phyloP scores from a whole-genome alignment of 768 basidiomycete species.

The Hericium alpestre region DNA sequence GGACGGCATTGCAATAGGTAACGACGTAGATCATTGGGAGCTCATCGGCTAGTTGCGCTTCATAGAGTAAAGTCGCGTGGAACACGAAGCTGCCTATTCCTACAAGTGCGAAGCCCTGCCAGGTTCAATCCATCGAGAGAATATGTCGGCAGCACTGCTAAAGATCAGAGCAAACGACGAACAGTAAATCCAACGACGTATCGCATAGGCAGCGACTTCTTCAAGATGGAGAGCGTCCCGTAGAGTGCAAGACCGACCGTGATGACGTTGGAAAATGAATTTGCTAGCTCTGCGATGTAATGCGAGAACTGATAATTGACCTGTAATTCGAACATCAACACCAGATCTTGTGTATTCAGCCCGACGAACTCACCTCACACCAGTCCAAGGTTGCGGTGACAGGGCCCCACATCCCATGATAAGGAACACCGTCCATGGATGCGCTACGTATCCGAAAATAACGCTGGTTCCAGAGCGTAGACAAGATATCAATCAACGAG shows the following conservation, averaged over 20 bases:
- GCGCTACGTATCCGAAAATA: too few species aligned
- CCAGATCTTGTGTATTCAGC: background rate
- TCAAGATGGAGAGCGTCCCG: slow-evolving; percentile 25
- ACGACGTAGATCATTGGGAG: slow-evolving; percentile 73
- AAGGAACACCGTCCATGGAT: background rate
- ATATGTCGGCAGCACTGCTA: background rate
- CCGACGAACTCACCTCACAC: slow-evolving; percentile 45
- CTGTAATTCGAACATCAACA: slow-evolving; percentile 23
- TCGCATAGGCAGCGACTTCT: slow-evolving; percentile 25
- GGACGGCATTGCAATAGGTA: slow-evolving; percentile 46
- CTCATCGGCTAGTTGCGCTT: slow-evolving; percentile 74
- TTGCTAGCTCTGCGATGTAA: slow-evolving; percentile 67
- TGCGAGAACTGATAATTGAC: slow-evolving; percentile 70
- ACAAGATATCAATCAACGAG: too few species aligned
- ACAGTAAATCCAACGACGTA: slow-evolving; percentile 25
- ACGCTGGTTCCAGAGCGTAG: too few species aligned
- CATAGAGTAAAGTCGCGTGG: slow-evolving; percentile 65
- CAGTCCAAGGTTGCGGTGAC: slow-evolving; percentile 65
- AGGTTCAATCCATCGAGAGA: slow-evolving; percentile 1
- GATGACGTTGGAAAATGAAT: slow-evolving; percentile 57
- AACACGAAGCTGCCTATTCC: slow-evolving; percentile 74
- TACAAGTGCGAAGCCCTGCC: slow-evolving; percentile 57
- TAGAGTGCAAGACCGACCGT: slow-evolving; percentile 43
- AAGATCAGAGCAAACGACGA: slow-evolving; percentile 2
- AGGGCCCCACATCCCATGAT: slow-evolving; percentile 44